Base-by-base conservation (phyloP, 768 basidiomycete species). In the Boletus reticuloceps region DNA sequence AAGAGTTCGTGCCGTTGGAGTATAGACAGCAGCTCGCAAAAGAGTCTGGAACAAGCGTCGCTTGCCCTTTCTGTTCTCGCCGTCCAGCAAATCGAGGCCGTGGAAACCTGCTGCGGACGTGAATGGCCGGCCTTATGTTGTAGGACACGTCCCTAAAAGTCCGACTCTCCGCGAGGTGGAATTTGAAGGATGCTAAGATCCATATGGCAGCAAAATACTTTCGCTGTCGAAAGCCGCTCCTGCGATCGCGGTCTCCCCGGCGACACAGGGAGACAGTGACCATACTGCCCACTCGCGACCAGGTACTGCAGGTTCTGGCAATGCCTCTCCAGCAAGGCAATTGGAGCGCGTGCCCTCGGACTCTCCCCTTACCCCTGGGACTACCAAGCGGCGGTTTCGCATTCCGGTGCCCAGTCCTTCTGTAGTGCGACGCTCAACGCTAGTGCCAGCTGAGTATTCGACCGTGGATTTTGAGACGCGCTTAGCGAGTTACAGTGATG, bases 1-100 rank as follows among this genome's bases (percentile, higher is more conserved):
- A 99, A 72, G 97, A 98, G 70, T 90, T 92, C 52, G 93, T 99
- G 4, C 96, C 95, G 1, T 74, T 82, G 38, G 94, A 94, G 67
- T 94, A 93, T 64, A 79, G 90, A 5, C 84, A 89, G 43, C 86
- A 91, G 60, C 79, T 95, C 7, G 82, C 73, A 6, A 71, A 83
- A 7, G 75, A 79, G 16, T 77, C 81, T 4, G 74, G 78, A 1
- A 75, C 74, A 9, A 84, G 16, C 77, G 81, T n/a, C 83, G 85
- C 9, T 71, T 91, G n/a, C 86, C 86, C 4, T 85, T 85, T 16
- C 72, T 88, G 38, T 89, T 91, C 59, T 77, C 83, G 12, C 70
- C 79, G 20, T 75, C 78, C 29, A 70, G 68, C 61, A 71, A 71
- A 60, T 69, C 69, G 47, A 70, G 81, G 66, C 79, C 81, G 55